phyloP scores from a whole-genome alignment of 768 basidiomycete genomes.

The Neoboletus magnificus region DNA sequence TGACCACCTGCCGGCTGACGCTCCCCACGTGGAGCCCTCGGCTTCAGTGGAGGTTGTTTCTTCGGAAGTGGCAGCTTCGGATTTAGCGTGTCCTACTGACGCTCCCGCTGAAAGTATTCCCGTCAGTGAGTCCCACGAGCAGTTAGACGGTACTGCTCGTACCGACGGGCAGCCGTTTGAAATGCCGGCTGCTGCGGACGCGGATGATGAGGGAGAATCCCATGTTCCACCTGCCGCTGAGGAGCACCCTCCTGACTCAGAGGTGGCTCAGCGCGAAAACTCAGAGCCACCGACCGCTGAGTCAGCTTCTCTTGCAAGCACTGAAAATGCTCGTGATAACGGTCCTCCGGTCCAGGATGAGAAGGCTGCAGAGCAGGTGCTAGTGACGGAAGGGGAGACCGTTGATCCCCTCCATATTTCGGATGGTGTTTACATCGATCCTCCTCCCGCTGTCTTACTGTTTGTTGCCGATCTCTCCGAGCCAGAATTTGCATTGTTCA shows the following conservation, averaged over 20 bases:
- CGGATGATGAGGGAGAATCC: constrained; percentile 1
- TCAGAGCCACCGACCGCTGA: constrained; percentile 9
- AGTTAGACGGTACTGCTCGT: constrained; percentile 5
- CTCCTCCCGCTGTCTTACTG: constrained; percentile 66
- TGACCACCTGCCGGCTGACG: constrained; percentile 18
- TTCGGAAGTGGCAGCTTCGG: constrained; percentile 1
- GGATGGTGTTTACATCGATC: constrained; percentile 70
- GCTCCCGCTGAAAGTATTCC: constrained; percentile 1
- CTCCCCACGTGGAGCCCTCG: constrained; percentile 14
- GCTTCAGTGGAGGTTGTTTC: constrained; percentile 8
- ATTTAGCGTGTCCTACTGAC: constrained; percentile 7
- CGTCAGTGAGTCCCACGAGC: constrained; percentile 22
- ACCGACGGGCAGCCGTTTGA: constrained; percentile 6
- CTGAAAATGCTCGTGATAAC: constrained; percentile 6
- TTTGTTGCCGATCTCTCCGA: constrained; percentile 40
- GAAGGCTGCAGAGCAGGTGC: constrained; percentile 10
- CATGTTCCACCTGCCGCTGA: constrained; percentile 1
- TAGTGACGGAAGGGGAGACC: constrained; percentile 10
- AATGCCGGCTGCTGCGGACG: constrained; percentile 1
- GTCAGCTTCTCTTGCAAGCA: constrained; percentile 1
- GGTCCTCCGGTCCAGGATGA: constrained; percentile 6
- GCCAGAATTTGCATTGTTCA: constrained; percentile 52
- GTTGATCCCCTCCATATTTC: constrained; percentile 56
- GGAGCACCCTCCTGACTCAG: constrained; percentile 5
- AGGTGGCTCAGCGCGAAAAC: constrained; percentile 9